Conservation (phyloP, 148 eudicot species). For the Agrostemma githago region DNA sequence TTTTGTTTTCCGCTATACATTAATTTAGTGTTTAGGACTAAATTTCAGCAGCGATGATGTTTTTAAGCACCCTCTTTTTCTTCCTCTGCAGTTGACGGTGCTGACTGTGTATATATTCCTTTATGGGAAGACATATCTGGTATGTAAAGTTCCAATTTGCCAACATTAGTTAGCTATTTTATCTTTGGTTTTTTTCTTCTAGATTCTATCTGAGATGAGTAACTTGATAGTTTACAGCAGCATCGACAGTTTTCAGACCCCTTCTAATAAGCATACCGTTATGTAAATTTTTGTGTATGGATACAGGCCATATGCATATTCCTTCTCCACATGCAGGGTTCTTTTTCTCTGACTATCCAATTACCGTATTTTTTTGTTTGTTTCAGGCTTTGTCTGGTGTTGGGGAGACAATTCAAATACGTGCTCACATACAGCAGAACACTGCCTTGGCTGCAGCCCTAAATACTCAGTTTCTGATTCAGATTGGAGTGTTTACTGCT, state of each 20-base stretch:
- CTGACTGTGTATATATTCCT: conserved; percentile 86
- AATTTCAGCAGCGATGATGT: background rate
- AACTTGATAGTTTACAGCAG: background rate
- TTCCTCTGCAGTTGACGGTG: conserved; percentile 87
- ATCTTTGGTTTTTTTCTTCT: background rate
- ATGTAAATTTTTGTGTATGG: background rate
- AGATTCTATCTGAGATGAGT: background rate
- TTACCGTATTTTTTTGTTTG: conserved; percentile 10
- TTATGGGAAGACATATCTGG: conserved; percentile 91
- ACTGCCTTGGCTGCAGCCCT: conserved; percentile 76
- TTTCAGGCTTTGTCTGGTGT: conserved; percentile 91
- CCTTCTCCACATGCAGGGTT: background rate
- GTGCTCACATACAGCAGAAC: conserved; percentile 58
- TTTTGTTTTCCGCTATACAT: background rate
- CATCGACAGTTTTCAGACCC: background rate
- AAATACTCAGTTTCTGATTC: conserved; percentile 95
- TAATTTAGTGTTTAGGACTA: background rate
- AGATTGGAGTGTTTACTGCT: conserved; percentile 95
- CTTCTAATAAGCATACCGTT: background rate
- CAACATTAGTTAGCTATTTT: background rate
- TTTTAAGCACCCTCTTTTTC: conserved; percentile 13
- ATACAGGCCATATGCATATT: background rate
- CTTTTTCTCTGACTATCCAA: background rate
- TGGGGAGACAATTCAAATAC: conserved; percentile 57
- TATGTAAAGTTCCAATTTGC: conserved; percentile 21